Base-by-base conservation (phyloP, 1,284 basidiomycete genomes). In the Sphagnurus paluster region DNA sequence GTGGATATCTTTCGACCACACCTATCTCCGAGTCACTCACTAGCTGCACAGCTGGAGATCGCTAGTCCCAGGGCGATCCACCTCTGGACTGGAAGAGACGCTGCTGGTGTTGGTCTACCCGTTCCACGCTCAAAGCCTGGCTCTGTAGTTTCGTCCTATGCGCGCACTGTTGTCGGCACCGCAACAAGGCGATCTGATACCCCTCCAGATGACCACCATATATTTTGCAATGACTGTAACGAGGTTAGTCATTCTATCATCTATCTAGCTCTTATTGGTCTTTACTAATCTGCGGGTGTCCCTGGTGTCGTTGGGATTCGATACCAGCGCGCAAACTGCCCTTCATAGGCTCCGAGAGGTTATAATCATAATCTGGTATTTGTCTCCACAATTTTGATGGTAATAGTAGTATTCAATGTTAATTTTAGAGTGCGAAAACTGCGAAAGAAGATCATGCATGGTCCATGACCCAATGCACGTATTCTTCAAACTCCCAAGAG, bases 401-500 rank as follows among this genome's bases (percentile, higher is more conserved):
- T 19, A 19, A 30, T 3, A n/a, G n/a, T n/a, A n/a, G 39, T n/a
- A 36, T 21, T 52, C 21, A 45, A 52, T 54, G 39, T 48, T 16
- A 19, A 23, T 26, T 33, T 44, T n/a, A n/a, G n/a, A 93, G 90
- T 95, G 93, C 62, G 71, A 77, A 17, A 72, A 74, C 19, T 96
- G 93, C 62, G 93, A 96, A 66, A 65, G 72, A 33, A 74, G 75
- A 29, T 93, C 90, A 0, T 90, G 92, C 58, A 67, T 76, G 7
- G 57, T 90, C 17, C 92, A 96, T 59, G 83, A 94, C 61, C 80
- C 90, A 0, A 78, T 77, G 64, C 92, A 96, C 56, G 72, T 89
- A 21, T 96, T 95, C 70, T 82, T 94, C 75, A 93, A 90, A 60
- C 72, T 95, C 28, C 82, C 84, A 34, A 77, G 89, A 7, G 89